Conservation (phyloP, 2,329 filamentous ascomycete species). For the Exophiala oligosperma region DNA sequence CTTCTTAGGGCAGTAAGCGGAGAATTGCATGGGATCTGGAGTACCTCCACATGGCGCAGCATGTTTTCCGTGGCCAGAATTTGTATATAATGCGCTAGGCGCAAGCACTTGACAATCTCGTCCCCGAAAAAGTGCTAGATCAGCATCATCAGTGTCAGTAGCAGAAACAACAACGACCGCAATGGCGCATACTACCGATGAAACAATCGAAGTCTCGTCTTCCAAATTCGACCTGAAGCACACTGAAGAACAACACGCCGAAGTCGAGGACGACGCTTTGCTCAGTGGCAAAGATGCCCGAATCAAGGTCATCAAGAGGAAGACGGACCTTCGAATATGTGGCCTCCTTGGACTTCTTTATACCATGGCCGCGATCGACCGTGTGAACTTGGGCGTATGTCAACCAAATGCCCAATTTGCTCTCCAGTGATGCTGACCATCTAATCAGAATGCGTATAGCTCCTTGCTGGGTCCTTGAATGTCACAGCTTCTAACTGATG, state of each 20-base stretch:
- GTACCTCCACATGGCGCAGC: constrained; percentile 2
- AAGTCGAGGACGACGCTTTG: constrained; percentile 1
- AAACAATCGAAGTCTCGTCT: background rate
- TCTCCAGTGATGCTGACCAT: too few species aligned
- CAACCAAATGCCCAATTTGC: background rate
- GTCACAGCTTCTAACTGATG: background rate
- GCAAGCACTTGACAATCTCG: too few species aligned
- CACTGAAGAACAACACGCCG: background rate
- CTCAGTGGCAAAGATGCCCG: background rate
- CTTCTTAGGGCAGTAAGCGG: too few species aligned
- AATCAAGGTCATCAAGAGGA: constrained; percentile 6
- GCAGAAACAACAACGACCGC: background rate
- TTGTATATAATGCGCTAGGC: too few species aligned
- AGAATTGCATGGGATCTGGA: background rate
- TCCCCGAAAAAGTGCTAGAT: too few species aligned
- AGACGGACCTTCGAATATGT: constrained; percentile 5
- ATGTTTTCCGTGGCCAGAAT: background rate
- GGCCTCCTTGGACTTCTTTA: constrained; percentile 5
- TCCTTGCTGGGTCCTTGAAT: too few species aligned
- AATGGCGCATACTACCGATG: background rate
- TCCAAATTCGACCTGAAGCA: background rate
- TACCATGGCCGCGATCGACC: constrained; percentile 6
- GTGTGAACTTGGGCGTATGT: constrained; percentile 7
- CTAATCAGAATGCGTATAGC: constrained; percentile 1
- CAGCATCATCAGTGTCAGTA: too few species aligned